Conservation (phyloP, 768 basidiomycete species). For the Antrodiella citrinella region DNA sequence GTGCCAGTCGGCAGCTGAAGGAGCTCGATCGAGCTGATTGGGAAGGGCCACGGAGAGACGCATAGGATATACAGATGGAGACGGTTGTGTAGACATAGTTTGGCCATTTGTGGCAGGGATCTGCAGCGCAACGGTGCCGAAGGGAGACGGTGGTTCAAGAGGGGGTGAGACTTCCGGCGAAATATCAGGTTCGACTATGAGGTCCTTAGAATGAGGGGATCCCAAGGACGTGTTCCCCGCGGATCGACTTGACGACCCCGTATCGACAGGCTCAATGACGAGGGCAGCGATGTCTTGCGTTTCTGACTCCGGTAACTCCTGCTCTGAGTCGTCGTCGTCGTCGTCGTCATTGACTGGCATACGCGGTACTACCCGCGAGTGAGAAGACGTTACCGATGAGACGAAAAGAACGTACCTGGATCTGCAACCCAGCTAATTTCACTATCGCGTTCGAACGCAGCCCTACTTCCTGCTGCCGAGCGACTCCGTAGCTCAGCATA, state of each 20-base stretch:
- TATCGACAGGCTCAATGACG: constrained; percentile 23
- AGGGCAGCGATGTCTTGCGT: not conserved
- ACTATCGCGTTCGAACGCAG: constrained; percentile 27
- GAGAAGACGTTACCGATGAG: constrained; percentile 6
- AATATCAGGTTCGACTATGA: constrained; percentile 57
- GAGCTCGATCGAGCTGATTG: constrained; percentile 53
- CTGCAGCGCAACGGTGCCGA: constrained; percentile 37
- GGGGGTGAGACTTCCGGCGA: constrained; percentile 42
- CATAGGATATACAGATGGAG: constrained; percentile 44
- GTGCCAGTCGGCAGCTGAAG: constrained; percentile 24
- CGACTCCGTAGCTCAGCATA: constrained; percentile 20
- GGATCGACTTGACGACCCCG: constrained; percentile 38
- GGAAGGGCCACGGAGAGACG: constrained; percentile 58
- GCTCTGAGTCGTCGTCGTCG: constrained; percentile 43
- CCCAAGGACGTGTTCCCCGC: constrained; percentile 25
- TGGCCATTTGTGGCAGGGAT: constrained; percentile 31
- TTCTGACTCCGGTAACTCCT: constrained; percentile 35
- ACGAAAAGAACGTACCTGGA: constrained; percentile 42
- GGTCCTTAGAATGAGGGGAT: constrained; percentile 52
- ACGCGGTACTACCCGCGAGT: constrained; percentile 50
- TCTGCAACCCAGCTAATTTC: constrained; percentile 74
- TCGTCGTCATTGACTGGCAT: constrained; percentile 58
- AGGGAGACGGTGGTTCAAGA: constrained; percentile 40
- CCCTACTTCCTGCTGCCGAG: constrained; percentile 15
- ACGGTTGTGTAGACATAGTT: constrained; percentile 38